A percentile compares a stretch with the other conserved stretches of the same genome.
These are phyloP conservation scores for Dorcoceras hygrometricum DNA, from an alignment of 257 asterid genomes.

Conservation along the genomic window DNA sequence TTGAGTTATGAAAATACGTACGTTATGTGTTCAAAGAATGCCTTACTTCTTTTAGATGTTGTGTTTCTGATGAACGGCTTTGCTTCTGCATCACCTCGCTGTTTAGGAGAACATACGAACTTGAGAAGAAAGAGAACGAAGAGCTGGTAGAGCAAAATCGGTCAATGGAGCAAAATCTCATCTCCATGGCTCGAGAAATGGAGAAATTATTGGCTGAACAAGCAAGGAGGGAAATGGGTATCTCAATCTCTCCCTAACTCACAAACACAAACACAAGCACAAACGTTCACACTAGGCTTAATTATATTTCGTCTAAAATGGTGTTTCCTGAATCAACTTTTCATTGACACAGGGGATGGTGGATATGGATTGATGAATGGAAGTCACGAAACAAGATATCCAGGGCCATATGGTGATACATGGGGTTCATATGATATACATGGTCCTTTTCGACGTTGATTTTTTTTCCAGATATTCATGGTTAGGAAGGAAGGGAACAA, in stretches of 20 bases:
- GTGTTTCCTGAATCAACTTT: neutral
- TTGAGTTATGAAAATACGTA: neutral
- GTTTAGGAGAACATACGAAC: neutral
- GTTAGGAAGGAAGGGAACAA: neutral
- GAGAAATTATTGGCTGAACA: slow-evolving; percentile 81
- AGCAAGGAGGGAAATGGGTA: slow-evolving; percentile 53
- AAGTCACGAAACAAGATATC: slow-evolving; percentile 73
- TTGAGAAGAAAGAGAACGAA: neutral
- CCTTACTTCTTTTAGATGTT: neutral
- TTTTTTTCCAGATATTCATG: neutral
- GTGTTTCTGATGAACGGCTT: neutral
- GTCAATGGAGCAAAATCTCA: slow-evolving; percentile 1
- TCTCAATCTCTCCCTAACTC: slow-evolving; percentile 10
- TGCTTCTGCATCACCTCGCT: neutral
- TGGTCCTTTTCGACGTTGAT: neutral
- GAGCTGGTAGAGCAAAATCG: neutral
- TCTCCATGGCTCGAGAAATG: slow-evolving; percentile 85
- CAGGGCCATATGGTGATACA: slow-evolving; percentile 49
- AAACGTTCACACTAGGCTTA: neutral
- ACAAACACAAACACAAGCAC: neutral
- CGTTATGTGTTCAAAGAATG: neutral
- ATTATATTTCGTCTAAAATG: neutral
- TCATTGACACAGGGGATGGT: slow-evolving; percentile 42
- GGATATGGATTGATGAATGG: slow-evolving; percentile 60
- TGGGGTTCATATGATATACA: slow-evolving; percentile 17